Percentiles rank a stretch among this genome's conserved stretches.
Evolutionary conservation across 768 basidiomycete genomes (phyloP).

Genomic region (Lactarius sanguifluus): DNA sequence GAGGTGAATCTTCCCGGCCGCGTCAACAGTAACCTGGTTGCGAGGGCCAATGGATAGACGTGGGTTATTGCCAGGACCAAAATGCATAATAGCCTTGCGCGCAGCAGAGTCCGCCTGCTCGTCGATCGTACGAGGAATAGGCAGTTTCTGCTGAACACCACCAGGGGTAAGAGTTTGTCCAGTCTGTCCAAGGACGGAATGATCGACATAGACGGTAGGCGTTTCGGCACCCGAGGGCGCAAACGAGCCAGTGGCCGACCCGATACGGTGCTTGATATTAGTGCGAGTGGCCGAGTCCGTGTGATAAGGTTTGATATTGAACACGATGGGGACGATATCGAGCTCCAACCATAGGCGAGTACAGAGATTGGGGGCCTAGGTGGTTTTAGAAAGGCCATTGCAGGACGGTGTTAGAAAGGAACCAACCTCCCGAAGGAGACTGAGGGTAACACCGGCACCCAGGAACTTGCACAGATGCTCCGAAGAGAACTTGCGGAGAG

Average conservation of each 20-base stretch:
- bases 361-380: slow-evolving; percentile 74
- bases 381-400: slow-evolving; percentile 28
- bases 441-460: slow-evolving; percentile 74
- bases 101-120: slow-evolving; percentile 87
- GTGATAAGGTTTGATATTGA: slow-evolving; percentile 83
- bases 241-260: slow-evolving; percentile 76
- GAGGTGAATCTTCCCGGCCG: slow-evolving; percentile 81
- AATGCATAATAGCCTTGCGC: slow-evolving; percentile 82
- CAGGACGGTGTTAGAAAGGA: slow-evolving; percentile 9
- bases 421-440: slow-evolving; percentile 65
- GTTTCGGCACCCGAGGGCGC: slow-evolving; percentile 76
- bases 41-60: slow-evolving; percentile 78
- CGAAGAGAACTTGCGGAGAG: slow-evolving; percentile 65
- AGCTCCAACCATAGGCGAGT: slow-evolving; percentile 80
- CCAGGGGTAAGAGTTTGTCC: slow-evolving; percentile 41
- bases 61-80: slow-evolving; percentile 80
- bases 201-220: slow-evolving; percentile 66
- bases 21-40: slow-evolving; percentile 87
- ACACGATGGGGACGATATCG: slow-evolving; percentile 82
- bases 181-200: slow-evolving; percentile 45
- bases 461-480: slow-evolving; percentile 87
- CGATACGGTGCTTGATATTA: slow-evolving; percentile 80
- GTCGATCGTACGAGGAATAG: slow-evolving; percentile 73
- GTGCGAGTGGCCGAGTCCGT: slow-evolving; percentile 76
- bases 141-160: slow-evolving; percentile 56